Evolutionary conservation across 352 stramenopile species (phyloP), one percentile per base, ranked within the genome.

Genomic region (Phytophthora pinifolia): DNA sequence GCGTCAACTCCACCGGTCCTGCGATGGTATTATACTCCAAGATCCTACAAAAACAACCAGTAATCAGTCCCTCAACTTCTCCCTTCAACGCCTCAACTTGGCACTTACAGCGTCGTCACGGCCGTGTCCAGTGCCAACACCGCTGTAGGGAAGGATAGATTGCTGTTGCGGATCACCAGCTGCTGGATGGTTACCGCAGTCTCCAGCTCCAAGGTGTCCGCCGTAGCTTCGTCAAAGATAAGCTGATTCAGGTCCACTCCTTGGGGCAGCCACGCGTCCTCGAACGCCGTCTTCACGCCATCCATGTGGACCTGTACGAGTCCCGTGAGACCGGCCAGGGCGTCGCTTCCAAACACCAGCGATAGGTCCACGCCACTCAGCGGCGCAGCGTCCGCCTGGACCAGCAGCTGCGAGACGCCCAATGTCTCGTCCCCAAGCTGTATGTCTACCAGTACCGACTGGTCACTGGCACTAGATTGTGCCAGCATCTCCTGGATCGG

Each of bases 131-230:
- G 29, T 10, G 31, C 34, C 20, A 86, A 49, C 25, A 87, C 53
- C 3, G 69, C 60, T 8, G 46, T 61, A 4, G 76, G 76, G 51
- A 87, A 87, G 29, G 70, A 62, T 39, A 86, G 13, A 37, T 71
- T 81, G 35, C 59, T 76, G 0, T 62, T 59, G 10, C 59, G 71
- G 50, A 86, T 75, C 9, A 76, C 59, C 65, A 72, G 55, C 33
- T 79, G 51, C 10, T 72, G 32, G 41, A 86, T 72, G n/a, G 47
- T 70, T 14, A 57, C 62, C 4, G 62, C 54, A 9, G 44, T 32
- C 25, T 64, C 54, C 27, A 83, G 34, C 37, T 55, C 57, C 46
- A 89, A 81, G 0, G 44, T 61, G 3, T 65, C 36, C 32, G 87
- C 63, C 12, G 58, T 70, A 9, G 62, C 57, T 6, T 55, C 37